Conservation (phyloP, 2,329 filamentous ascomycete species). For the Diaporthe eres region DNA sequence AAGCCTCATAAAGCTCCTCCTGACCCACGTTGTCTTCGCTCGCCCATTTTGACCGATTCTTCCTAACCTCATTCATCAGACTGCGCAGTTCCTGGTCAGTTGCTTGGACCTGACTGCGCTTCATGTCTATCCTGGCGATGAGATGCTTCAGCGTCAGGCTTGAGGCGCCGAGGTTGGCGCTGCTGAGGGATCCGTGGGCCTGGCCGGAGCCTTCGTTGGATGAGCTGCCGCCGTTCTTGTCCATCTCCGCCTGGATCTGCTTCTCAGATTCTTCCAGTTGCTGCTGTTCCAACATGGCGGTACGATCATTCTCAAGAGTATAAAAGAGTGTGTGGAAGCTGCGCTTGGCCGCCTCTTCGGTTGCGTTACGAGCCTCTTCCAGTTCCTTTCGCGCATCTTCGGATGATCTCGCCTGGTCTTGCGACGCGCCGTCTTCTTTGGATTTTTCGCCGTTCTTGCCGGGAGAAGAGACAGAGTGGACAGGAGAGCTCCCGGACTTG, state of each 20-base stretch:
- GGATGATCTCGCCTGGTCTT: constrained; percentile 75
- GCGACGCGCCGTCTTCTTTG: constrained; percentile 63
- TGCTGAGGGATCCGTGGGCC: constrained; percentile 91
- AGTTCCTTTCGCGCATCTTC: constrained; percentile 94
- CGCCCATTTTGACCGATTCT: constrained; percentile 98
- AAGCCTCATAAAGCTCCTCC: constrained; percentile 96
- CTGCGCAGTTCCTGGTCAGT: constrained; percentile 93
- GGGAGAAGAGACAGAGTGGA: constrained; percentile 73
- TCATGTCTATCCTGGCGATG: constrained; percentile 94
- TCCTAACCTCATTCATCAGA: constrained; percentile 96
- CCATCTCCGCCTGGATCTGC: constrained; percentile 96
- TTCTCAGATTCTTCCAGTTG: constrained; percentile 96
- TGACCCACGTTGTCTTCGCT: constrained; percentile 98
- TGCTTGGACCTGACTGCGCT: constrained; percentile 89
- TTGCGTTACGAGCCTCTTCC: constrained; percentile 91
- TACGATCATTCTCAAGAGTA: constrained; percentile 93
- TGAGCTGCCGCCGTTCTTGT: constrained; percentile 70
- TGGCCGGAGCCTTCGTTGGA: constrained; percentile 66
- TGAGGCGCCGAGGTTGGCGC: constrained; percentile 93
- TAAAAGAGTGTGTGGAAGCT: constrained; percentile 96
- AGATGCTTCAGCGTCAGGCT: constrained; percentile 97
- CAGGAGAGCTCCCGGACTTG: constrained; percentile 78
- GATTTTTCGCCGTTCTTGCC: constrained; percentile 70
- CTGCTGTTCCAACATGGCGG: constrained; percentile 98
- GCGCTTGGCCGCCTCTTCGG: constrained; percentile 88